Percentiles rank a stretch among this genome's conserved stretches.
Conservation (phyloP, 2,329 filamentous ascomycete species). For the Clonostachys chloroleuca region DNA sequence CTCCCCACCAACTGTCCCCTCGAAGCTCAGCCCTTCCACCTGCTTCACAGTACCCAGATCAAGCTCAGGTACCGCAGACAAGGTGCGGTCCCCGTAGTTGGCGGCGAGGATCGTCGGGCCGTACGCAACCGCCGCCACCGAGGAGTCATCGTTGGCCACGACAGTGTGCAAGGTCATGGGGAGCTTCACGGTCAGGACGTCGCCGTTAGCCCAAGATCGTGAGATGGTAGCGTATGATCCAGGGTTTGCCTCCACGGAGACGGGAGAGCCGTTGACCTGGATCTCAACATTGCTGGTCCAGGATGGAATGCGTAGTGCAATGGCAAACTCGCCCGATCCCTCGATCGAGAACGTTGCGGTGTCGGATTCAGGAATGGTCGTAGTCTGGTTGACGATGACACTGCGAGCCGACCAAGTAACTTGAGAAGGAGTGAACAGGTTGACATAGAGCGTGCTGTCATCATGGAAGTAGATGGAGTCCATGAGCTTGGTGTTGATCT, state of each 20-base stretch:
- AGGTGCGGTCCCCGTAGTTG: conserved; percentile 29
- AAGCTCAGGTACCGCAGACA: conserved; percentile 19
- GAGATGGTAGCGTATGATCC: conserved; percentile 34
- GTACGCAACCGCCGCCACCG: conserved; percentile 37
- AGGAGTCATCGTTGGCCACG: conserved; percentile 38
- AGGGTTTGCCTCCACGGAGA: conserved; percentile 14
- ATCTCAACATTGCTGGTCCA: conserved; percentile 36
- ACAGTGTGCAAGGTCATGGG: conserved; percentile 38
- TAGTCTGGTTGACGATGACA: conserved; percentile 35
- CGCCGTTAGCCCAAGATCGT: conserved; percentile 34
- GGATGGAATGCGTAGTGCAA: conserved; percentile 39
- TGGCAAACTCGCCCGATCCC: conserved; percentile 24
- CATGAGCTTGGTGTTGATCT: conserved; percentile 49
- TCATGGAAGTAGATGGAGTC: conserved; percentile 47
- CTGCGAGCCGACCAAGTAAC: conserved; percentile 33
- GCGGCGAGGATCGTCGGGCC: conserved; percentile 39
- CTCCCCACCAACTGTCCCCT: conserved; percentile 19
- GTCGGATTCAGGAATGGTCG: conserved; percentile 33
- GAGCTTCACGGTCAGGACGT: conserved; percentile 34
- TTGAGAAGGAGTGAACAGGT: conserved; percentile 41
- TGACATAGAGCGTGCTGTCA: conserved; percentile 35
- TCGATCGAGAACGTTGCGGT: conserved; percentile 29
- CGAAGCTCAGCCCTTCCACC: conserved; percentile 19
- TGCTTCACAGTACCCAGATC: conserved; percentile 18
- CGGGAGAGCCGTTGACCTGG: conserved; percentile 30